Evolutionary conservation across 352 stramenopile species (phyloP).

Genomic region (Blastocystis sp.): DNA sequence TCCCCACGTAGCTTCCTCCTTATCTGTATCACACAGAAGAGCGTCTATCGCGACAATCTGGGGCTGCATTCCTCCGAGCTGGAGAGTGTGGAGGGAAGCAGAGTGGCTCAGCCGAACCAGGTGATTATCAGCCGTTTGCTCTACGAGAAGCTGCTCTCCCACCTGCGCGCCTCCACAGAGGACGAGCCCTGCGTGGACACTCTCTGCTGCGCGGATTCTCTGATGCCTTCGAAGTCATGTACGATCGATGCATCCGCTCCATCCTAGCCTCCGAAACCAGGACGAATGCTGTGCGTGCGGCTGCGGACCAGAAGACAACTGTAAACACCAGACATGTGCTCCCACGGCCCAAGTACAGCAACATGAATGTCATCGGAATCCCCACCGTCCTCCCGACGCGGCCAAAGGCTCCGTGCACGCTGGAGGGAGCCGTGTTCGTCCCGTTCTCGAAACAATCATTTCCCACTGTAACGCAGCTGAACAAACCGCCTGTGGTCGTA

Average conservation of each 20-base stretch:
- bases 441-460: neutral
- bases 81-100: neutral
- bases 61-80: neutral
- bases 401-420: neutral
- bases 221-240: too few species aligned
- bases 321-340: too few species aligned
- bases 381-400: too few species aligned
- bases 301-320: too few species aligned
- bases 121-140: slow-evolving; percentile 1
- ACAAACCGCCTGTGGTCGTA: neutral
- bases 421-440: neutral
- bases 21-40: neutral
- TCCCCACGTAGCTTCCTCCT: neutral
- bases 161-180: too few species aligned
- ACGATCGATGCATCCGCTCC: too few species aligned
- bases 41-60: neutral
- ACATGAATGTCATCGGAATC: too few species aligned
- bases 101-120: neutral
- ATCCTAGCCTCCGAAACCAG: too few species aligned
- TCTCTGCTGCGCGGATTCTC: too few species aligned
- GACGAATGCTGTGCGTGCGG: too few species aligned
- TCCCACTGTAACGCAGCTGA: neutral
- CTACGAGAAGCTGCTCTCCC: neutral
- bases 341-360: too few species aligned
- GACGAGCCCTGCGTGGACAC: too few species aligned